Conservation (phyloP, 208 protist genomes). For the Leishmania martiniquensis region DNA sequence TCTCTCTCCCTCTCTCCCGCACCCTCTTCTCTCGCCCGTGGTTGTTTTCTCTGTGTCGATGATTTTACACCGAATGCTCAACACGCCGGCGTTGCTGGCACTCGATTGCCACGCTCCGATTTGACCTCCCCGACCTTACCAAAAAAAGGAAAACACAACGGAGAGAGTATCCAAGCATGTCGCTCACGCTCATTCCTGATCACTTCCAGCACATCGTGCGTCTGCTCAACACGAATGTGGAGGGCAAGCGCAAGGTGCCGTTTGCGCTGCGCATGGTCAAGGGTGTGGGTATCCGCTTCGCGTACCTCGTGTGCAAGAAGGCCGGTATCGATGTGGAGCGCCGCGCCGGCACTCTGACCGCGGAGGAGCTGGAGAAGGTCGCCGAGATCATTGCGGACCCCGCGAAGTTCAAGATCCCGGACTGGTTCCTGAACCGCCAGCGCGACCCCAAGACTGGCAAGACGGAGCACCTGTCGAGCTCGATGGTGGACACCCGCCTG, state of each 20-base stretch:
- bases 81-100: not conserved
- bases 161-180: constrained; percentile 30
- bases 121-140: not conserved
- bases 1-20: not conserved
- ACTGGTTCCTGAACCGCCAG: constrained; percentile 99
- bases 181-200: constrained; percentile 60
- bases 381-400: constrained; percentile 98
- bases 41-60: not conserved
- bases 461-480: constrained; percentile 97
- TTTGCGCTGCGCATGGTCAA: constrained; percentile 99
- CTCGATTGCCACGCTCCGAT: not conserved
- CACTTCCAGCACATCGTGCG: constrained; percentile 99
- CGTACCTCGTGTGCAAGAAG: constrained; percentile 99
- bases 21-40: not conserved
- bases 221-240: constrained; percentile 99
- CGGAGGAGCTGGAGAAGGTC: constrained; percentile 97
- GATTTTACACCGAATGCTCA: not conserved
- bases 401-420: constrained; percentile 99
- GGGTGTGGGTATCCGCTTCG: constrained; percentile 99
- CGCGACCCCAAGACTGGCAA: constrained; percentile 99
- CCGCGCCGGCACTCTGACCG: constrained; percentile 91
- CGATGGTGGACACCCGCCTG: constrained; percentile 97
- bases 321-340: constrained; percentile 98
- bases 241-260: constrained; percentile 97
- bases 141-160: not conserved